phyloP scores from a whole-genome alignment of 2,329 filamentous ascomycete genomes.

The Fusarium sp. region DNA sequence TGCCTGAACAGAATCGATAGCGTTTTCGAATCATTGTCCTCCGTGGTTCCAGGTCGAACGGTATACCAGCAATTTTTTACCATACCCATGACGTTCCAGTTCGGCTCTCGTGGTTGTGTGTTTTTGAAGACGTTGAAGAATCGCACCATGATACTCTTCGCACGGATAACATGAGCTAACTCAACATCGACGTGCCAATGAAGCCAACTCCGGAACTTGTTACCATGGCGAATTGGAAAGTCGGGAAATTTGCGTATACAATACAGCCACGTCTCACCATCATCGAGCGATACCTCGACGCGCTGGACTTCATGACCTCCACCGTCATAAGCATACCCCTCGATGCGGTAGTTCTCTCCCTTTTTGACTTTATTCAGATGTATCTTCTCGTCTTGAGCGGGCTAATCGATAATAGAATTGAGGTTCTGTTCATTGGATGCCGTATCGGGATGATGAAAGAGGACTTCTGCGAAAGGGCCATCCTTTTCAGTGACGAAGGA shows the following conservation, averaged over 20 bases:
- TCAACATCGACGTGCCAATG: background rate
- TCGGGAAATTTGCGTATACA: background rate
- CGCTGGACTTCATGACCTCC: background rate
- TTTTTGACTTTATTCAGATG: background rate
- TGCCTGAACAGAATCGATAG: background rate
- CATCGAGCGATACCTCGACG: background rate
- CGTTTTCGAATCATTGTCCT: background rate
- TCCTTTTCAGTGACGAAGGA: background rate
- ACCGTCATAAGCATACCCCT: background rate
- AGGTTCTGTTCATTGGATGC: background rate
- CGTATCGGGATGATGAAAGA: background rate
- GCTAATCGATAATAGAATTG: background rate
- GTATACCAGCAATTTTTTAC: background rate
- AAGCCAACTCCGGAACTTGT: background rate
- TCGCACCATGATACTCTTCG: background rate
- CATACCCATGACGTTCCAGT: background rate
- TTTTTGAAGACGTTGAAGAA: background rate
- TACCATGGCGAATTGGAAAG: background rate
- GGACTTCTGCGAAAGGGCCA: background rate
- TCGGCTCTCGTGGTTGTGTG: background rate
- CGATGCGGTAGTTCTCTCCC: background rate
- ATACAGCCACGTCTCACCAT: background rate
- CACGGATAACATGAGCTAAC: background rate
- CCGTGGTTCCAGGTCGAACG: background rate
- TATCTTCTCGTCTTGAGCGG: background rate